Evolutionary conservation across 73 alveolate genomes (phyloP), one percentile per base, ranked within the genome.

Genomic region (Urostyla sp.): DNA sequence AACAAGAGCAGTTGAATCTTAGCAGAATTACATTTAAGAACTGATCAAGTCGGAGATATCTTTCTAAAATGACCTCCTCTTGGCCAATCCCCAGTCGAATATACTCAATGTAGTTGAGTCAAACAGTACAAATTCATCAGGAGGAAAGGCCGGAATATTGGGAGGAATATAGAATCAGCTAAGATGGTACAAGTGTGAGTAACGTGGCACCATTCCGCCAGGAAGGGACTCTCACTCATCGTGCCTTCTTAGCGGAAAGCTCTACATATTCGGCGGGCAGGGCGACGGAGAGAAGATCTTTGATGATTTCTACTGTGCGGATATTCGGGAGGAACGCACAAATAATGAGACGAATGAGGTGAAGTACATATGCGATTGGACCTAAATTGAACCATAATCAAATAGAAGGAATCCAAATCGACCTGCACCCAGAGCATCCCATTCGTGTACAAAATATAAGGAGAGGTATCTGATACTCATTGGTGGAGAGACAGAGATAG

Each of bases 141-240:
- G n/a, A n/a, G n/a, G n/a, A n/a, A n/a, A n/a, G n/a, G n/a, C n/a
- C n/a, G n/a, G n/a, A n/a, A n/a, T n/a, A n/a, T n/a, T n/a, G n/a
- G n/a, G n/a, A n/a, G n/a, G n/a, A n/a, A 32, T 32, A 27, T 18
- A 10, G 7, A 31, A 58, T 31, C 20, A 46, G 23, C 75, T 73
- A 5, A 21, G 74, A 18, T 73, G 85, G 85, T 52, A 50, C 53
- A 73, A 51, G 53, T 73, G 85, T 31, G 34, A 35, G 26, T 20
- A 73, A 23, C 32, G 74, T 52, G 85, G 85, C 0, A 46, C 50
- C 15, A 26, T 73, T 16, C 85, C 85, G 5, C 23, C 50, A 13
- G 85, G 75, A 7, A 55, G 92, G 60, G 92, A 84, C 43, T 44
- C 76, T 36, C 92, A 84, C 55, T 67, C 92, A 28, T 20, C 78